Evolutionary conservation across 2,329 filamentous ascomycete genomes (phyloP).

Genomic region (Metarhizium guizhouense): DNA sequence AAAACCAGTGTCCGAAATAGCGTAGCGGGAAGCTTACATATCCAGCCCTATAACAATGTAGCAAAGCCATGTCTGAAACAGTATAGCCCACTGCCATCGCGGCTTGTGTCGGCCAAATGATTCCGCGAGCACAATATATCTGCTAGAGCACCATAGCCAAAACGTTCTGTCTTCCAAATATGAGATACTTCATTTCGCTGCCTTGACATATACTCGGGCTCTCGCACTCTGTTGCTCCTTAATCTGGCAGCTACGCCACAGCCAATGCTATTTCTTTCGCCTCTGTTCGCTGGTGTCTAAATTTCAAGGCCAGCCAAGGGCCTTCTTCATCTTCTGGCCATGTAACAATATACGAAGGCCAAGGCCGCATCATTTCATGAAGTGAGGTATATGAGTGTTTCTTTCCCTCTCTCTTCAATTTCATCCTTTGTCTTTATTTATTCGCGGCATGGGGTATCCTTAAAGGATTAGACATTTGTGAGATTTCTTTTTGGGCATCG

Average conservation of each 20-base stretch:
- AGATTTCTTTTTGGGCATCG: slow-evolving; percentile 67
- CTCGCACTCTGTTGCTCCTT: neutral
- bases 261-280: neutral
- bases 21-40: neutral
- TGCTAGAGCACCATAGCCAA: slow-evolving; percentile 5
- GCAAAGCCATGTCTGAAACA: neutral
- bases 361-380: slow-evolving; percentile 5
- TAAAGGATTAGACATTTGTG: slow-evolving; percentile 64
- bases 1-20: neutral
- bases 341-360: slow-evolving; percentile 4
- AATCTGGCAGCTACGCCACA: neutral
- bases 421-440: slow-evolving; percentile 3
- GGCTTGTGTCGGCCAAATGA: neutral
- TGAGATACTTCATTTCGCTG: neutral
- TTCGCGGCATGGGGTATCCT: slow-evolving; percentile 6
- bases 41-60: slow-evolving; percentile 1
- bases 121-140: neutral
- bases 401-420: neutral
- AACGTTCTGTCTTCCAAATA: slow-evolving; percentile 17
- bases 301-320: slow-evolving; percentile 5
- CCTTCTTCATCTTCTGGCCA: slow-evolving; percentile 5
- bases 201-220: neutral
- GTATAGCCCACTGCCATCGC: neutral
- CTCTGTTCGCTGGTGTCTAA: slow-evolving; percentile 3
- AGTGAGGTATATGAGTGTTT: slow-evolving; percentile 1